Conservation (phyloP, 257 asterid species). For the Leonotis leonurus region DNA sequence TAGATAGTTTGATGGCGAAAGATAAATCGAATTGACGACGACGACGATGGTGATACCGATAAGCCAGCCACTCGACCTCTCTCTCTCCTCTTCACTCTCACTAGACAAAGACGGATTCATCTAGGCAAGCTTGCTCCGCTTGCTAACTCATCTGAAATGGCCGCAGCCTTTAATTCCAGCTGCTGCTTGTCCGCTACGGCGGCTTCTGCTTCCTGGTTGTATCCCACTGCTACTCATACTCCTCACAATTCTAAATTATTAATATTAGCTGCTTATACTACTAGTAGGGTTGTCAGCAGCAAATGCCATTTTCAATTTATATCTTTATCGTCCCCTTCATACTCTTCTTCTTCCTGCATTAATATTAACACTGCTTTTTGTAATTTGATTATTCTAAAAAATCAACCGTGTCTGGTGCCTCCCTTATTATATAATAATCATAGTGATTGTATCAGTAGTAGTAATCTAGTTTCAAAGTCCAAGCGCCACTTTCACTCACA, state of each 20-base stretch:
- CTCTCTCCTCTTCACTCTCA: background rate
- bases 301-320: too few relatives aligned
- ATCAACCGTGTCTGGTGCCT: background rate
- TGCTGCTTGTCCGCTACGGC: background rate
- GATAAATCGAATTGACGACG: background rate
- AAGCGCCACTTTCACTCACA: background rate
- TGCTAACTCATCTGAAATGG: background rate
- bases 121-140: background rate
- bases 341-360: background rate
- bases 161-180: background rate
- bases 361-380: background rate
- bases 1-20: background rate
- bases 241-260: background rate
- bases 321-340: background rate
- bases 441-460: too few relatives aligned
- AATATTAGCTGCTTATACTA: background rate
- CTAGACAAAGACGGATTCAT: background rate
- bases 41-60: background rate
- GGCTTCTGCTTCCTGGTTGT: background rate
- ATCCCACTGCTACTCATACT: background rate
- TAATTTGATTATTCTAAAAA: background rate
- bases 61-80: background rate
- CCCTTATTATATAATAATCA: background rate
- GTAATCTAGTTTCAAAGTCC: conserved; percentile 3
- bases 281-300: background rate